Percentiles rank a stretch among this genome's conserved stretches.
phyloP scores from a whole-genome alignment of 208 protist species.

The Crithidia mellificae region DNA sequence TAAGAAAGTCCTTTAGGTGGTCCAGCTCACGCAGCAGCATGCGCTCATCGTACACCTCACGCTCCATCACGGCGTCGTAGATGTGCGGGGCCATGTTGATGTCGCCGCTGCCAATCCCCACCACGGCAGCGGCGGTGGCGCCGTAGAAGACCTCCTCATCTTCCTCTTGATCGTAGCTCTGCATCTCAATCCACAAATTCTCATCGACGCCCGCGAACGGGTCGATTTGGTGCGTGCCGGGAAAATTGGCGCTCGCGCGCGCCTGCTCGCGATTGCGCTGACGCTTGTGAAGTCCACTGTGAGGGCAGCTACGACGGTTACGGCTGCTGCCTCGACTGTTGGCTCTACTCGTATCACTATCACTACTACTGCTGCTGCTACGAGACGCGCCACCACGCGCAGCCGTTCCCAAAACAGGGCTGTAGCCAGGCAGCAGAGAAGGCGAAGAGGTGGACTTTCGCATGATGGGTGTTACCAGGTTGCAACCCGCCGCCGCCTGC shows the following conservation, averaged over 20 bases:
- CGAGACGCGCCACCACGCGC: background rate
- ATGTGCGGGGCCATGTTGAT: constrained; percentile 36
- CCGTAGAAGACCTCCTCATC: constrained; percentile 47
- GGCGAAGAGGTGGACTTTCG: background rate
- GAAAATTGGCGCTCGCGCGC: too few species aligned
- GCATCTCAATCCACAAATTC: constrained; percentile 27
- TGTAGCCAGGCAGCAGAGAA: background rate
- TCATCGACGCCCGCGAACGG: constrained; percentile 14
- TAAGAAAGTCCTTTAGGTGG: constrained; percentile 72
- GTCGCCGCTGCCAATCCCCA: constrained; percentile 26
- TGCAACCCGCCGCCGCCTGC: constrained; percentile 1
- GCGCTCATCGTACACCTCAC: constrained; percentile 40
- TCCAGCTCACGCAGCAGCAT: constrained; percentile 70
- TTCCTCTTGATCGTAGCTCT: constrained; percentile 33
- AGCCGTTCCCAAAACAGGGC: background rate
- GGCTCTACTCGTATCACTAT: background rate
- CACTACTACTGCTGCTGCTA: constrained; percentile 1
- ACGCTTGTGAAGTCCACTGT: too few species aligned
- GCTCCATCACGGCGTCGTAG: constrained; percentile 39
- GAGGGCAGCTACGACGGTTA: background rate
- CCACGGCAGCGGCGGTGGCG: constrained; percentile 22
- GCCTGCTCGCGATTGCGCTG: too few species aligned
- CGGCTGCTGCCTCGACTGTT: background rate
- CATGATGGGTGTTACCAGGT: background rate
- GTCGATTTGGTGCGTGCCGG: background rate